These are phyloP conservation scores for Solanum arcanum DNA, from an alignment of 257 asterid species.

Conservation along the genomic window DNA sequence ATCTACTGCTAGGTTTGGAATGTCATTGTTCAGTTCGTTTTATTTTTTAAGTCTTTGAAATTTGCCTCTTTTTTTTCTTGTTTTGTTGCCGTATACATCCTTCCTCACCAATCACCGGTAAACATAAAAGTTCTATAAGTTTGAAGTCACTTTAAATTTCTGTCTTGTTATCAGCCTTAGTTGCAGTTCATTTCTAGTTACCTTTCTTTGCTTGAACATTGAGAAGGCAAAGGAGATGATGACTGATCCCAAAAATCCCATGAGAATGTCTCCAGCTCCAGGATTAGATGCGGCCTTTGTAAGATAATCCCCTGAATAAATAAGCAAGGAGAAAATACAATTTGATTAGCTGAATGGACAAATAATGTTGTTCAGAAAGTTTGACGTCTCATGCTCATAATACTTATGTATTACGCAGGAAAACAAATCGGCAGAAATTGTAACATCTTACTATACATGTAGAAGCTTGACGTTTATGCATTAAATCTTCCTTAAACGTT, in stretches of 20 bases:
- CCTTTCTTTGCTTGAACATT: constrained; percentile 98
- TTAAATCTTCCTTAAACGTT: neutral
- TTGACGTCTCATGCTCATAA: neutral
- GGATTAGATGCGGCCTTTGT: constrained; percentile 83
- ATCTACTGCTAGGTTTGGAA: neutral
- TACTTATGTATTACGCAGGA: neutral
- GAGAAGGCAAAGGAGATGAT: constrained; percentile 95
- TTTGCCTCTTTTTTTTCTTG: neutral
- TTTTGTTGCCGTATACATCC: neutral
- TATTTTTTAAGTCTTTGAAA: neutral
- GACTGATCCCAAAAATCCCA: constrained; percentile 96
- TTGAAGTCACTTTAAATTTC: neutral
- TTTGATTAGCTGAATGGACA: neutral
- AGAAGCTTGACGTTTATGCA: neutral
- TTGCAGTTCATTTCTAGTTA: neutral
- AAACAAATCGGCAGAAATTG: neutral
- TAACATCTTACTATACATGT: neutral
- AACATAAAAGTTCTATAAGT: neutral
- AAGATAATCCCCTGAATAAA: constrained; percentile 60
- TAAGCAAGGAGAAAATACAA: neutral
- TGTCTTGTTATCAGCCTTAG: neutral
- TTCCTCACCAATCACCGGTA: neutral
- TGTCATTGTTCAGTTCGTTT: neutral
- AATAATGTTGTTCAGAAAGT: neutral
- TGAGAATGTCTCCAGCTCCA: constrained; percentile 91